phyloP scores from a whole-genome alignment of 345 rosid species.

The Gossypium bickii region DNA sequence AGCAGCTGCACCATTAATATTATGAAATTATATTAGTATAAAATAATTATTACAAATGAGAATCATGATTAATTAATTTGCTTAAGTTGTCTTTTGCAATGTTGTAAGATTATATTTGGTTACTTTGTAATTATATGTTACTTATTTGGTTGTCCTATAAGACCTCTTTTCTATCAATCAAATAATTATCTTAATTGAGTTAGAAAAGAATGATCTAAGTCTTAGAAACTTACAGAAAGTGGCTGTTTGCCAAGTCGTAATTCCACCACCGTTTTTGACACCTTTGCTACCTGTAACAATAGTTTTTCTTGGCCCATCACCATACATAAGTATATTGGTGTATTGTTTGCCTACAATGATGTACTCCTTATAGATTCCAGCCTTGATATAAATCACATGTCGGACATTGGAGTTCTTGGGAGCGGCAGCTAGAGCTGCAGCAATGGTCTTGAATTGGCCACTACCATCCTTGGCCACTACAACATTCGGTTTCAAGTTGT shows the following conservation, averaged over 20 bases:
- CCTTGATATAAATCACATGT: neutral
- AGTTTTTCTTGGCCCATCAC: conserved; percentile 41
- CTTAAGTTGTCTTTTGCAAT: too few species aligned
- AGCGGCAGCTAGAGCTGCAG: neutral
- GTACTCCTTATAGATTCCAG: neutral
- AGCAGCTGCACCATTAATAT: neutral
- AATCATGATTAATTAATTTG: too few species aligned
- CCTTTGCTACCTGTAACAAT: neutral
- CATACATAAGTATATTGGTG: conserved; percentile 40
- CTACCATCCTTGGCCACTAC: conserved; percentile 15
- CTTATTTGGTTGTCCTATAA: too few species aligned
- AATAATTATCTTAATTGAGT: too few species aligned
- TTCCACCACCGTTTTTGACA: neutral
- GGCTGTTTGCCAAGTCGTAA: neutral
- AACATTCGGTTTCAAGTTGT: neutral
- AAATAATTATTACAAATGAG: too few species aligned
- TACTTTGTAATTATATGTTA: too few species aligned
- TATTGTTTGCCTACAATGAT: neutral
- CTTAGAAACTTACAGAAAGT: neutral
- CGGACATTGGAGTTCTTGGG: neutral
- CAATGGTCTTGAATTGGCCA: conserved; percentile 44
- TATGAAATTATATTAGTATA: too few species aligned
- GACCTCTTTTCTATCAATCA: too few species aligned
- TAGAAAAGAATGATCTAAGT: neutral
- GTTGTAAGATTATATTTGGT: too few species aligned